Base-by-base conservation (phyloP, 2,329 filamentous ascomycete species). In the Colletotrichum acutatum region DNA sequence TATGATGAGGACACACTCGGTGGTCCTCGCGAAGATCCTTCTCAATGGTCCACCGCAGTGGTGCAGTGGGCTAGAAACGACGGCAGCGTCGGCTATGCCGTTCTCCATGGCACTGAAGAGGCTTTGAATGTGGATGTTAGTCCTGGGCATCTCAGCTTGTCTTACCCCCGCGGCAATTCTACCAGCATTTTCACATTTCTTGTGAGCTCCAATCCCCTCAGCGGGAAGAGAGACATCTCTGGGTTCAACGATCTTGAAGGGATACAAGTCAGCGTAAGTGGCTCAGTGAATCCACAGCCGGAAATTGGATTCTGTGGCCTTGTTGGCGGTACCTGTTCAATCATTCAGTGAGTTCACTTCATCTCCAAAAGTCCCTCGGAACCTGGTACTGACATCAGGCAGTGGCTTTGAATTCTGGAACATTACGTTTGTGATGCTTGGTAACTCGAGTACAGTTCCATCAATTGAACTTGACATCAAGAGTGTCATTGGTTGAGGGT, bases 31-130 rank as follows among this genome's bases (percentile, higher is more conserved):
- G 83, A 84, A 64, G 88, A 87, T 46, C 84, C 84, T 2, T 83
- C 78, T 9, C 85, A 86, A 0, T 92, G 90, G 79, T 90, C 87
- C 62, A 90, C 90, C 0, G 87, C 88, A 0, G 86, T 91, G 5
- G 84, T 89, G 0, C 90, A 92, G 76, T 92, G 90, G 90, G 77
- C 61, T 4, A 49, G 66, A n/a, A 4, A 82, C 8, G 83, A 83
- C 5, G 83, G 81, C 4, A 76, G 78, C 24, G 82, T 83, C 30
- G 78, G 81, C 14, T 80, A 78, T 8, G 79, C 80, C 42, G 77
- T 79, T 26, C 77, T 82, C 24, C 83, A 82, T 65, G 80, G 84
- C 0, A 83, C 81, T 0, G 82, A 86, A 66, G 77, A 76, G 19
- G 78, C 82, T 7, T 76, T 88, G 63, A 75, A 85, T 28, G 80